Percentiles rank a stretch among this genome's conserved stretches.
phyloP scores from a whole-genome alignment of 176 grass and related monocot species.

The Oryza meridionalis region DNA sequence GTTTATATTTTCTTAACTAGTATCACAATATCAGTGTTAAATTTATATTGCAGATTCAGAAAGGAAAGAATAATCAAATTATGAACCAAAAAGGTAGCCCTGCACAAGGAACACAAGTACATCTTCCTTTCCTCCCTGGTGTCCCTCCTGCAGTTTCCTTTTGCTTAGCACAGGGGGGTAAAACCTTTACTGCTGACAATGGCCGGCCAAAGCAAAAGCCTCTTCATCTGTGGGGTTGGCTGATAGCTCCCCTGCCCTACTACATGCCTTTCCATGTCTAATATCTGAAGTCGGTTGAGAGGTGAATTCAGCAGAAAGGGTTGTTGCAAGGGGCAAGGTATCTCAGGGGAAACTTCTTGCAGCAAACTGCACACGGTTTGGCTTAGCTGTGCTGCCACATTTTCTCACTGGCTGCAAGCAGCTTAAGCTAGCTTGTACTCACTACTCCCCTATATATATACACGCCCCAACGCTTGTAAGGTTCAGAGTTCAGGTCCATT shows the following conservation, averaged over 20 bases:
- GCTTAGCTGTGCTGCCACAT: conserved; percentile 43
- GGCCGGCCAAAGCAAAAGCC: not conserved
- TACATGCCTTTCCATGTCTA: not conserved
- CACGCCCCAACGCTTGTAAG: not conserved
- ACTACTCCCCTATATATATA: conserved; percentile 39
- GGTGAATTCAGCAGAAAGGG: conserved; percentile 45
- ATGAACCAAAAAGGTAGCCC: not conserved
- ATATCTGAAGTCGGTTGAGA: conserved; percentile 40
- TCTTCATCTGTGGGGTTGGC: not conserved
- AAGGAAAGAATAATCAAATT: not conserved
- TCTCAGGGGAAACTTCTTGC: conserved; percentile 55
- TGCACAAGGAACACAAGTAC: conserved; percentile 26
- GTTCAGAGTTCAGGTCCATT: not conserved
- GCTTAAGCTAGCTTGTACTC: conserved; percentile 25
- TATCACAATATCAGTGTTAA: not conserved
- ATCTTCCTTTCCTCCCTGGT: conserved; percentile 26
- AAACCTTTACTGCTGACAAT: not conserved
- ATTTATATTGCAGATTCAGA: not conserved
- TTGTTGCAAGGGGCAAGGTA: conserved; percentile 37
- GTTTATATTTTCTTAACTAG: not conserved
- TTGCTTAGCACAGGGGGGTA: conserved; percentile 43
- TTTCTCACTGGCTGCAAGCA: conserved; percentile 29
- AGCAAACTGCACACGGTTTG: conserved; percentile 24
- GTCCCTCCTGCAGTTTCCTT: conserved; percentile 15
- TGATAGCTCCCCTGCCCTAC: not conserved